A percentile compares a stretch with the other conserved stretches of the same genome.
Conservation (phyloP, 2,329 filamentous ascomycete species). For the Pseudogymnoascus sp. region DNA sequence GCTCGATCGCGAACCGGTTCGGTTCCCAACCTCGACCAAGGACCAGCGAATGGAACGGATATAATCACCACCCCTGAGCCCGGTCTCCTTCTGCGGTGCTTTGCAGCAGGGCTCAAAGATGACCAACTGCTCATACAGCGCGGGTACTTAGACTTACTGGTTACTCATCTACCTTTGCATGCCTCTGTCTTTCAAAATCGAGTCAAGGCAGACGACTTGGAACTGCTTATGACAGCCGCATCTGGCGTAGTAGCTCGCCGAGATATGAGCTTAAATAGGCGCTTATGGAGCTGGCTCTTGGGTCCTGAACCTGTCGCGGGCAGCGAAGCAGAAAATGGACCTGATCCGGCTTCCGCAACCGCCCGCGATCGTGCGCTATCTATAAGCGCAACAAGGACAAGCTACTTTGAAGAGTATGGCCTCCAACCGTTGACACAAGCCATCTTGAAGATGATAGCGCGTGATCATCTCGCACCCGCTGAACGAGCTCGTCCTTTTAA, state of each 20-base stretch:
- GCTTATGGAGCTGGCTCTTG: slow-evolving; percentile 93
- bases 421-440: slow-evolving; percentile 65
- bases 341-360: slow-evolving; percentile 35
- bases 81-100: slow-evolving; percentile 80
- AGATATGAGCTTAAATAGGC: slow-evolving; percentile 93
- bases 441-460: slow-evolving; percentile 66
- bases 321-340: slow-evolving; percentile 39
- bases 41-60: slow-evolving; percentile 30
- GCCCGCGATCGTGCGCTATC: slow-evolving; percentile 20
- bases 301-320: slow-evolving; percentile 56
- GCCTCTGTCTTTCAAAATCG: slow-evolving; percentile 70
- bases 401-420: slow-evolving; percentile 78
- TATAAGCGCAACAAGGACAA: slow-evolving; percentile 48
- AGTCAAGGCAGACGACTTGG: slow-evolving; percentile 66
- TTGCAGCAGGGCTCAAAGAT: slow-evolving; percentile 81
- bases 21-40: not conserved
- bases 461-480: slow-evolving; percentile 41
- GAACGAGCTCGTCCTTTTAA: slow-evolving; percentile 80
- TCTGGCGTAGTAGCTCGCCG: slow-evolving; percentile 79
- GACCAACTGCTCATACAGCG: slow-evolving; percentile 86
- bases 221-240: slow-evolving; percentile 73
- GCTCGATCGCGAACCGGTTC: slow-evolving; percentile 25
- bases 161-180: slow-evolving; percentile 79
- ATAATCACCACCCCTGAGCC: slow-evolving; percentile 84
- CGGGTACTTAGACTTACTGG: slow-evolving; percentile 85